These are phyloP conservation scores for Globisporangium viniferum DNA, from an alignment of 352 stramenopile genomes.

Conservation along the genomic window DNA sequence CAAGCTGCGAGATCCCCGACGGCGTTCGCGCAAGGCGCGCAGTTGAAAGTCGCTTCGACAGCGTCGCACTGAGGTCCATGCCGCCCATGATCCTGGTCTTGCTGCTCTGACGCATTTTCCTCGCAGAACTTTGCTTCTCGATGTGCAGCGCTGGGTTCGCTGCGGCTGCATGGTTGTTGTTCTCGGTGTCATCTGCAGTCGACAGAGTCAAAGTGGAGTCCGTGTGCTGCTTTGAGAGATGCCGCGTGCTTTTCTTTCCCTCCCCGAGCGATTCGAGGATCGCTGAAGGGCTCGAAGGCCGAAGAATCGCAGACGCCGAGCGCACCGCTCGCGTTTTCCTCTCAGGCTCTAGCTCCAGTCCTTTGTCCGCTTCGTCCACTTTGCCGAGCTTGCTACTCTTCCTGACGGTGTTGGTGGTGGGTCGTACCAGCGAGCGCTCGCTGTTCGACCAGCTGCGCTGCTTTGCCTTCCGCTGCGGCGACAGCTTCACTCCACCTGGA, in stretches of 20 bases:
- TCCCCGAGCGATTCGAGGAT: not conserved
- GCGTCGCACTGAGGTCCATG: not conserved
- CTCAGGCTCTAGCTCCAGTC: not conserved
- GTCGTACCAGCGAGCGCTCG: not conserved
- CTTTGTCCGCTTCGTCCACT: not conserved
- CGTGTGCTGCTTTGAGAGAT: not conserved
- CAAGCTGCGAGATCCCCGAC: not conserved
- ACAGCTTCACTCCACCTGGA: not conserved
- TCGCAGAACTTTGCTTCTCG: not conserved
- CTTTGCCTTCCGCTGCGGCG: not conserved
- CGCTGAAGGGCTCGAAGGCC: not conserved
- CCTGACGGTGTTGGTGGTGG: not conserved
- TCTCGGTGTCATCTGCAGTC: not conserved
- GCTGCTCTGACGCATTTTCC: conserved; percentile 7
- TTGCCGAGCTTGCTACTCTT: not conserved
- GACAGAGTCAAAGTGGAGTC: not conserved
- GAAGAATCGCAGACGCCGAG: not conserved
- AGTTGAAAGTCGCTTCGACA: conserved; percentile 1
- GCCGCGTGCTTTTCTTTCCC: not conserved
- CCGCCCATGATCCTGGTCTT: conserved; percentile 10
- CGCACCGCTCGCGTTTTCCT: not conserved
- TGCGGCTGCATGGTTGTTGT: not conserved
- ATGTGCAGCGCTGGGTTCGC: not conserved
- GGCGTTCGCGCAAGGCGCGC: not conserved
- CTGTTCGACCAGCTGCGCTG: conserved; percentile 2